Evolutionary conservation across 768 basidiomycete species (phyloP), one percentile per base, ranked within the genome.

Genomic region (Rhizopogon rudus): DNA sequence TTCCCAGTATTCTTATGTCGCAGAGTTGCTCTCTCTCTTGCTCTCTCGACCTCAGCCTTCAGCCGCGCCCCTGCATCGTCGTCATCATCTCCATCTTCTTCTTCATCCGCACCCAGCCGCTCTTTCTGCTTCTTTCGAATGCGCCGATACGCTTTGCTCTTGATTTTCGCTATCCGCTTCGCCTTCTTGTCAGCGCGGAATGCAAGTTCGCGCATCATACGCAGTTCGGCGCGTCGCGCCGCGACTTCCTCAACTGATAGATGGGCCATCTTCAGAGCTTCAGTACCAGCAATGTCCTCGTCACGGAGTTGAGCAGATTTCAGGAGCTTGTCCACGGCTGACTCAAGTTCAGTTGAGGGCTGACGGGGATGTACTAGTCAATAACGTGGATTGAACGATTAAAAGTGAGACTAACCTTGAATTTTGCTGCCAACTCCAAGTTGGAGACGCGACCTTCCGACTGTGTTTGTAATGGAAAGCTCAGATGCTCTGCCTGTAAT

Each of bases 151-250:
- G 91, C 84, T 73, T 93, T 96, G 68, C 88, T 92, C 76, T 98
- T 98, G 73, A 99, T 99, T 74, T 95, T 98, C 20, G 87, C 83
- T 16, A 96, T 77, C 16, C 95, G 83, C 65, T 89, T 89, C 16
- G 93, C 91, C 68, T 96, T 94, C 37, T 82, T 75, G 62, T 98
- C 96, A 0, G 93, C 93, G 5, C 95, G 85, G 73, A 96, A 97
- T 76, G 93, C 87, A 40, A 98, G 78, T 62, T 97, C 95, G 17
- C 96, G 87, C 82, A 92, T 91, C 65, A 84, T 83, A 37, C 90
- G 83, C 10, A 99, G 80, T 63, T 93, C 91, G 2, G 79, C 81
- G 1, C 92, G 84, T 0, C 94, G 86, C 6, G 84, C 80, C 4
- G 84, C 82, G 40, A 97, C 88, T 65, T 97, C 95, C 65, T 96